Evolutionary conservation across 345 rosid genomes (phyloP), one percentile per base, ranked within the genome.

Genomic region (Citrus sp.): DNA sequence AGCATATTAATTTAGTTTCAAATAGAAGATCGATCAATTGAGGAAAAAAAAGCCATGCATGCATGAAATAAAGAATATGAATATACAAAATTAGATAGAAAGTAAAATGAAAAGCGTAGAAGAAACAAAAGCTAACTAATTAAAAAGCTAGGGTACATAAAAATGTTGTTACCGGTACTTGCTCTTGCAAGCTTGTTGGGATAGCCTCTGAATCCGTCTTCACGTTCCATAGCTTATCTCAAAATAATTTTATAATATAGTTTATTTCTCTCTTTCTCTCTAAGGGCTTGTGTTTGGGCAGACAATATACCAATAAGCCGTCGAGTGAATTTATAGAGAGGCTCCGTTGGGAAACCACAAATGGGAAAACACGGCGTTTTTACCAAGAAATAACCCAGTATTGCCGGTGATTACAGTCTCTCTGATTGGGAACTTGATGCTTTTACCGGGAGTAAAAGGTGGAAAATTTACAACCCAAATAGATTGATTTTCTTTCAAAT

Each of bases 121-220:
- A 35, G 5, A 67, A 19, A 54, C 8, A 28, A 19, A 28, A 28
- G 14, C 49, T 40, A 12, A 19, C 9, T 3, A 18, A 51, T 28
- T 9, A 16, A 18, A 71, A 46, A 54, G 5, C 6, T n/a, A 28
- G 18, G 9, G 21, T 1, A 3, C 3, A 21, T 9, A 30, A 54
- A 54, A 18, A 19, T 16, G 58, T 2, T 18, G 38, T 59, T 58
- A 73, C 76, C 76, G 7, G 51, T 14, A n/a, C 16, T 60, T 38
- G 77, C 38, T 60, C 55, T 60, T 1, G 67, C 56, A 24, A 59
- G 67, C 56, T 73, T 73, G 76, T 73, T 59, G 76, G 56, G 76
- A 73, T 59, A 38, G 35, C 16, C 34, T 24, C 28, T 73, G 77
- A 59, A 38, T 16, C 67, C 77, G 14, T 40, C 77, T 25, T 73